Percentiles rank a stretch among this genome's conserved stretches.
Evolutionary conservation across 2,329 filamentous ascomycete species (phyloP).

Genomic region (Tympanopsis confertula): DNA sequence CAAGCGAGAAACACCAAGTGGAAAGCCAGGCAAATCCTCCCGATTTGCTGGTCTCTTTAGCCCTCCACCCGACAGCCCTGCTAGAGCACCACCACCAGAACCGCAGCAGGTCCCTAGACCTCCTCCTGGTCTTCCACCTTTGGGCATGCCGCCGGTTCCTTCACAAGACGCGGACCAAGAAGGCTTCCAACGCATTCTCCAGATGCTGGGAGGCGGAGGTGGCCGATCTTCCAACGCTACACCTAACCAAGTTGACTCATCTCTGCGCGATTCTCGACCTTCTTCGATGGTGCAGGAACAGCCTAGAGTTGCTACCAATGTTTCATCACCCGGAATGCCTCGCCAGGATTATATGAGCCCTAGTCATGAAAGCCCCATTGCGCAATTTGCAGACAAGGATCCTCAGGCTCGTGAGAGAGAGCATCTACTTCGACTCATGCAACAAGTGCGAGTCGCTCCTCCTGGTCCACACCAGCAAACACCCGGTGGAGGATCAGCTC

Average conservation of each 20-base stretch:
- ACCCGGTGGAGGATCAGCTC: conserved; percentile 14
- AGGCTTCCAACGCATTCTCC: conserved; percentile 49
- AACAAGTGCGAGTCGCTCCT: conserved; percentile 9
- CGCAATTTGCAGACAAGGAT: too few relatives aligned
- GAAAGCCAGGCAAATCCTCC: conserved; percentile 39
- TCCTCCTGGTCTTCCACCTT: background rate
- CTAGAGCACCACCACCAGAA: conserved; percentile 6
- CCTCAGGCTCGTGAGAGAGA: conserved; percentile 31
- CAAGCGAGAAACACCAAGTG: conserved; percentile 16
- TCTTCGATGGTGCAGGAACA: background rate
- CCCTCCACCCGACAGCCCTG: conserved; percentile 23
- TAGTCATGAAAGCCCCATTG: background rate
- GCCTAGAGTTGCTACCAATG: background rate
- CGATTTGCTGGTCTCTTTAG: conserved; percentile 46
- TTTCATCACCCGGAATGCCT: background rate
- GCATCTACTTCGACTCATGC: conserved; percentile 45
- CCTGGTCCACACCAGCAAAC: conserved; percentile 9
- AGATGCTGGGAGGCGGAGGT: conserved; percentile 41
- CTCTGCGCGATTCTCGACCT: too few relatives aligned
- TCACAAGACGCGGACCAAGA: conserved; percentile 43
- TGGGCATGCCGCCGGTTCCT: too few relatives aligned
- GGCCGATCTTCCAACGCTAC: conserved; percentile 21
- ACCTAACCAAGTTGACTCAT: conserved; percentile 19
- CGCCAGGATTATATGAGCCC: background rate
- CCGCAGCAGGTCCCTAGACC: background rate